These are phyloP conservation scores for Ottelia alismoides DNA, from an alignment of 106 monocot genomes.

Conservation along the genomic window DNA sequence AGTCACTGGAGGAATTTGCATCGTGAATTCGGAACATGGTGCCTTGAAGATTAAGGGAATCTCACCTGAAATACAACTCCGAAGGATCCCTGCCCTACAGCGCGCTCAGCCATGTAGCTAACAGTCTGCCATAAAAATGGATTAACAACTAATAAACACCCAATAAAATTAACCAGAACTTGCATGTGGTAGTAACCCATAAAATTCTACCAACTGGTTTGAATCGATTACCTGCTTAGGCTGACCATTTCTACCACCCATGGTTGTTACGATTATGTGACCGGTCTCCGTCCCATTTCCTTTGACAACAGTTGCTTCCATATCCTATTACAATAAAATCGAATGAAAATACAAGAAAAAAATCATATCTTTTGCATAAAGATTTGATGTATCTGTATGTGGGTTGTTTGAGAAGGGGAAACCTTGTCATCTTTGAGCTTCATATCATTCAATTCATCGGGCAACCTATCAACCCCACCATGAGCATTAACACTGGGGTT, in stretches of 20 bases:
- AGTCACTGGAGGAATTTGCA: neutral
- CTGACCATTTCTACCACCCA: constrained; percentile 18
- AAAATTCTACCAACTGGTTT: neutral
- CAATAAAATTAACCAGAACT: neutral
- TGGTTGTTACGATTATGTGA: constrained; percentile 22
- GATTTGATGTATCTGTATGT: neutral
- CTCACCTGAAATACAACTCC: constrained; percentile 16
- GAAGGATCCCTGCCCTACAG: constrained; percentile 15
- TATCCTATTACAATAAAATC: constrained; percentile 3
- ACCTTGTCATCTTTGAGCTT: constrained; percentile 19
- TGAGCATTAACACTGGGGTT: neutral
- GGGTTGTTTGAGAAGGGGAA: too few species aligned
- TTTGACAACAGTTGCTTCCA: constrained; percentile 14
- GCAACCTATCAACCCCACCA: constrained; percentile 12
- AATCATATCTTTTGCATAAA: neutral
- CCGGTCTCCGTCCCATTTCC: constrained; percentile 20
- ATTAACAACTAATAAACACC: neutral
- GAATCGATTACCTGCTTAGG: constrained; percentile 16
- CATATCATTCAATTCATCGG: constrained; percentile 22
- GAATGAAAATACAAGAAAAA: neutral
- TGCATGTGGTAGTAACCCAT: too few species aligned
- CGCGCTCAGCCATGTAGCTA: constrained; percentile 17
- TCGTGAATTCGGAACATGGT: neutral
- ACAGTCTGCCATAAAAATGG: constrained; percentile 6
- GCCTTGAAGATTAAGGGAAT: neutral